These are phyloP conservation scores for Spongospora subterranea DNA, from an alignment of 208 protist genomes.

Conservation along the genomic window DNA sequence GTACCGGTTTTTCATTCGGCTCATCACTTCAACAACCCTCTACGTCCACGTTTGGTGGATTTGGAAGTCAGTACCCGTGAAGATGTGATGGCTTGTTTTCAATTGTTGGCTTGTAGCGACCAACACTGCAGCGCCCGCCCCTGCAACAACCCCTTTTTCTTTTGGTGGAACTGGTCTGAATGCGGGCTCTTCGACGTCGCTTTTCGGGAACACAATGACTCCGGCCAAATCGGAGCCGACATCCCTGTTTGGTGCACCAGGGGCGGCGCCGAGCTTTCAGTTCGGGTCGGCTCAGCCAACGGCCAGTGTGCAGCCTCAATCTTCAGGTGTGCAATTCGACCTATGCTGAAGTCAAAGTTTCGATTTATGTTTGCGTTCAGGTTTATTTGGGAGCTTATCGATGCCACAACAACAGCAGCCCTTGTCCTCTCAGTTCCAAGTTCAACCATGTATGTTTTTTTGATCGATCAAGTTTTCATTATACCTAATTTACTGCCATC, in stretches of 20 bases:
- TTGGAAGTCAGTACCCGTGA: no score
- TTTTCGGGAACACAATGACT: neutral
- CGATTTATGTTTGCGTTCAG: neutral
- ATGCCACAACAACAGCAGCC: neutral
- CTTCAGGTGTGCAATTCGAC: neutral
- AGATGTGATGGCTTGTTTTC: no score
- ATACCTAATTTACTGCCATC: neutral
- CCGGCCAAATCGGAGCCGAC: neutral
- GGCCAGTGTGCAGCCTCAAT: neutral
- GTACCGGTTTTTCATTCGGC: no score
- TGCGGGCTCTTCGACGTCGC: no score
- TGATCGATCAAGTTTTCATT: neutral
- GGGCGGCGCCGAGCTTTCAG: neutral
- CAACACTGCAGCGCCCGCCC: no score
- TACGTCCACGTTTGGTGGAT: no score
- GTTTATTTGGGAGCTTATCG: neutral
- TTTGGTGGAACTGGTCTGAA: no score
- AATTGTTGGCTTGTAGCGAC: no score
- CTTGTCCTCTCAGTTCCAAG: neutral
- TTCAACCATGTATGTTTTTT: slow-evolving; percentile 30
- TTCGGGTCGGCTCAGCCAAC: neutral
- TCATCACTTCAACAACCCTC: no score
- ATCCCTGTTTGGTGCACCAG: neutral
- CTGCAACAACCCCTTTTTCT: no score
- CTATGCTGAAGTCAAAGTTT: no score